Conservation (phyloP, 768 basidiomycete genomes). For the Psilocybe subaeruginosa region DNA sequence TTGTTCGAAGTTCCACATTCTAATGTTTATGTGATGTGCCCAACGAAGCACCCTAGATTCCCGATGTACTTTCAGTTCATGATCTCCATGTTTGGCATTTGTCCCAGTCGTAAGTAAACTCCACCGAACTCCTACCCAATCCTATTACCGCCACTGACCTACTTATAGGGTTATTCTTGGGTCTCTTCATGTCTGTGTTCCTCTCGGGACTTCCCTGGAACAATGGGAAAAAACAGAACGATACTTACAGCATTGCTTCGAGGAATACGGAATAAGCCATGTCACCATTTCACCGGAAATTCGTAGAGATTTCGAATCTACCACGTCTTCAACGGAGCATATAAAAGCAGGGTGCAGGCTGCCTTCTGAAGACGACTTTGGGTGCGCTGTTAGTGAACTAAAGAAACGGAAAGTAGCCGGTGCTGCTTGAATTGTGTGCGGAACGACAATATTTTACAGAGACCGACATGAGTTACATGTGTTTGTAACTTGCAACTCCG, state of each 20-base stretch:
- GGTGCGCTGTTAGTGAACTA: constrained; percentile 43
- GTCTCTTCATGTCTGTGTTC: constrained; percentile 55
- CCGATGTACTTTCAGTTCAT: constrained; percentile 49
- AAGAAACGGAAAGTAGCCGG: constrained; percentile 33
- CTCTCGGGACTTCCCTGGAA: constrained; percentile 46
- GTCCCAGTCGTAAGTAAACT: constrained; percentile 48
- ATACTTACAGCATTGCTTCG: constrained; percentile 51
- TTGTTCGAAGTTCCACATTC: constrained; percentile 14
- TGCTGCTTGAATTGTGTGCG: neutral
- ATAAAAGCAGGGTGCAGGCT: constrained; percentile 33
- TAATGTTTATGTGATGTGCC: constrained; percentile 3
- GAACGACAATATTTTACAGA: neutral
- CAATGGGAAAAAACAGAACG: constrained; percentile 55
- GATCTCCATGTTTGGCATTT: constrained; percentile 61
- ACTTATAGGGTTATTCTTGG: constrained; percentile 45
- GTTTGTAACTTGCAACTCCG: constrained; percentile 1
- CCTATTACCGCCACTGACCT: neutral
- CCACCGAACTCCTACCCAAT: neutral
- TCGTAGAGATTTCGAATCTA: constrained; percentile 33
- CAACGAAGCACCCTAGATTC: constrained; percentile 32
- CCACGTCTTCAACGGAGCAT: constrained; percentile 32
- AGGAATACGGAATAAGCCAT: constrained; percentile 55
- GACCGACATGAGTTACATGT: constrained; percentile 1
- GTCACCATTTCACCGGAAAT: constrained; percentile 60
- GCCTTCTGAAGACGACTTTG: constrained; percentile 42